Evolutionary conservation across 106 monocot species (phyloP).

Genomic region (Acanthochlamys bracteata): DNA sequence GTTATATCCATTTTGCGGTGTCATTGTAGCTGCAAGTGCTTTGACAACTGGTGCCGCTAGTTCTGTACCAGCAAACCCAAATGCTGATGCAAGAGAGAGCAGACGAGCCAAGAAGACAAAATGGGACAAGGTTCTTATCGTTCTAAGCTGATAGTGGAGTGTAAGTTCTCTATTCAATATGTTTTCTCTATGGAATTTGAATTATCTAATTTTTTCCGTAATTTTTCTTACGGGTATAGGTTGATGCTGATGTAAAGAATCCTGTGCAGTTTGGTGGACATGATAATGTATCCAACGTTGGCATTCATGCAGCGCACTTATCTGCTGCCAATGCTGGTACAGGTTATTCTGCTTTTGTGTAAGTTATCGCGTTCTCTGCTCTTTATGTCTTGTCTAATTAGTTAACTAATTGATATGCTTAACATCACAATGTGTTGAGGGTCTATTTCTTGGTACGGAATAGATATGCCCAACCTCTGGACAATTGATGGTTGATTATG

Average conservation of each 20-base stretch:
- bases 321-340: slow-evolving; percentile 68
- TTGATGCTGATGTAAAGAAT: slow-evolving; percentile 69
- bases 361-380: slow-evolving; percentile 17
- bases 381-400: neutral
- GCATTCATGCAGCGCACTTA: slow-evolving; percentile 48
- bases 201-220: too few species aligned
- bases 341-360: slow-evolving; percentile 97
- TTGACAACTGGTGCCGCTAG: slow-evolving; percentile 17
- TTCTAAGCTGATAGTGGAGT: neutral
- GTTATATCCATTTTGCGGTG: neutral
- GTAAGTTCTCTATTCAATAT: neutral
- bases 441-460: neutral
- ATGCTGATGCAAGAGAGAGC: slow-evolving; percentile 34
- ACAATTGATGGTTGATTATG: too few species aligned
- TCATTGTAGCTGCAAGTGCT: slow-evolving; percentile 14
- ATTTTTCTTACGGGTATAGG: slow-evolving; percentile 22
- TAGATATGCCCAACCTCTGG: too few species aligned
- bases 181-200: neutral
- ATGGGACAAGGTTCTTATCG: slow-evolving; percentile 81
- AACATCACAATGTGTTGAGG: neutral
- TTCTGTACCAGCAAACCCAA: slow-evolving; percentile 20
- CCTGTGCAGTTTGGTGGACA: slow-evolving; percentile 30
- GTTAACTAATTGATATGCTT: neutral
- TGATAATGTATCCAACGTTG: slow-evolving; percentile 33
- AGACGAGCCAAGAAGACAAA: slow-evolving; percentile 81